phyloP scores from a whole-genome alignment of 371 early-diverging fungal species.

The Sporodiniella umbellata region DNA sequence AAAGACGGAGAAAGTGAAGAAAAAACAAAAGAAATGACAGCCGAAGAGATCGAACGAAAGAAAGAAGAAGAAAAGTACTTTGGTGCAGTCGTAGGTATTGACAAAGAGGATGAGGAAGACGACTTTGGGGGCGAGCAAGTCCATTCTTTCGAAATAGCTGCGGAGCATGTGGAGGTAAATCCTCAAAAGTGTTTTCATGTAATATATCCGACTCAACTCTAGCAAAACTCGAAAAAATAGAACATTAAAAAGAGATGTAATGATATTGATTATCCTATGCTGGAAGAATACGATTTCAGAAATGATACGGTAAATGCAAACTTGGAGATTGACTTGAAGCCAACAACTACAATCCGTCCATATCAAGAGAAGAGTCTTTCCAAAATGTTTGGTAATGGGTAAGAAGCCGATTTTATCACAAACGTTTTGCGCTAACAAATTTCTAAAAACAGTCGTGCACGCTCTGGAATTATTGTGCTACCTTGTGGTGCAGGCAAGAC shows the following conservation, averaged over 20 bases:
- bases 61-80: conserved; percentile 53
- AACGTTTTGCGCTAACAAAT: too few relatives aligned
- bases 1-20: conserved; percentile 21
- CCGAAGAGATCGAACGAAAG: conserved; percentile 31
- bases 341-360: conserved; percentile 94
- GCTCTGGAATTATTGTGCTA: conserved; percentile 99
- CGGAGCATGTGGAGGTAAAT: conserved; percentile 72
- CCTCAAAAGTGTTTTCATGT: too few relatives aligned
- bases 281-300: conserved; percentile 99
- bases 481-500: conserved; percentile 99
- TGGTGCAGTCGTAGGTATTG: conserved; percentile 56
- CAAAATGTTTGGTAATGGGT: conserved; percentile 99
- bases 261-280: conserved; percentile 95
- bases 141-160: conserved; percentile 87
- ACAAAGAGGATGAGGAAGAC: conserved; percentile 70
- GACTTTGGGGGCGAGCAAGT: conserved; percentile 70
- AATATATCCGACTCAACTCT: too few relatives aligned
- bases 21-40: conserved; percentile 15
- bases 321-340: conserved; percentile 95
- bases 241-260: conserved; percentile 92
- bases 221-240: too few relatives aligned
- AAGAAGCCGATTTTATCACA: too few relatives aligned
- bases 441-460: conserved; percentile 64
- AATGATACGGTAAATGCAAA: conserved; percentile 86
- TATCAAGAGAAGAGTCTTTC: conserved; percentile 99